A percentile compares a stretch with the other conserved stretches of the same genome.
phyloP scores from a whole-genome alignment of 108 stramenopile genomes.

The Bacterosira constricta region DNA sequence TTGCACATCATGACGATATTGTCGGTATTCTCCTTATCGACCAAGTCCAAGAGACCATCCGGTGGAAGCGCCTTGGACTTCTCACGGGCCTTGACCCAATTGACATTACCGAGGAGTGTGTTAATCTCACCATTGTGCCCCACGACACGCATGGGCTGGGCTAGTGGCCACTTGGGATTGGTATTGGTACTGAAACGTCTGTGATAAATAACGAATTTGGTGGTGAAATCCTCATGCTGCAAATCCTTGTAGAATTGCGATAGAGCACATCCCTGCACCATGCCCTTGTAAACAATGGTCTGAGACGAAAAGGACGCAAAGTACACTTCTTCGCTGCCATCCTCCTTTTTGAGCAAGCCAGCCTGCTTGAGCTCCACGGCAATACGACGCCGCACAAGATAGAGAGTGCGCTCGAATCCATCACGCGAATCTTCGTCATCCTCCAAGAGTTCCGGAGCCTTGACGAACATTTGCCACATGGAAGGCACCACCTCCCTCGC shows the following conservation, averaged over 20 bases:
- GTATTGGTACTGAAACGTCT: slow-evolving; percentile 96
- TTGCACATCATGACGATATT: slow-evolving; percentile 87
- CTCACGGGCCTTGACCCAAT: slow-evolving; percentile 96
- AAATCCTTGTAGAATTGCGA: slow-evolving; percentile 90
- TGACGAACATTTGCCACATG: slow-evolving; percentile 95
- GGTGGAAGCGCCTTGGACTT: slow-evolving; percentile 66
- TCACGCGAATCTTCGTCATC: slow-evolving; percentile 73
- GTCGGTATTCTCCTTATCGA: slow-evolving; percentile 76
- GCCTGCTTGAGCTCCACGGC: slow-evolving; percentile 65
- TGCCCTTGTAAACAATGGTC: slow-evolving; percentile 96
- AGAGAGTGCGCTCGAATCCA: slow-evolving; percentile 95
- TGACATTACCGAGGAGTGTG: slow-evolving; percentile 94
- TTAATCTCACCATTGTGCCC: slow-evolving; percentile 98
- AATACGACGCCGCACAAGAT: slow-evolving; percentile 86
- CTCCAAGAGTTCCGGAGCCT: slow-evolving; percentile 72
- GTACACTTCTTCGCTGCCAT: slow-evolving; percentile 79
- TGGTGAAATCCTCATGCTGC: slow-evolving; percentile 78
- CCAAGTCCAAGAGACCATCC: slow-evolving; percentile 59
- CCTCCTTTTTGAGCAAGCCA: slow-evolving; percentile 64
- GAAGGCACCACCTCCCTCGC: slow-evolving; percentile 74
- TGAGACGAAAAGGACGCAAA: slow-evolving; percentile 83
- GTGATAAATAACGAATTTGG: slow-evolving; percentile 92
- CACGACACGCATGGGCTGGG: slow-evolving; percentile 94
- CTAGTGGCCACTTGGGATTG: slow-evolving; percentile 92
- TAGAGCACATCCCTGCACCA: slow-evolving; percentile 87